phyloP scores from a whole-genome alignment of 2,329 filamentous ascomycete genomes.

The Neurospora crassa region DNA sequence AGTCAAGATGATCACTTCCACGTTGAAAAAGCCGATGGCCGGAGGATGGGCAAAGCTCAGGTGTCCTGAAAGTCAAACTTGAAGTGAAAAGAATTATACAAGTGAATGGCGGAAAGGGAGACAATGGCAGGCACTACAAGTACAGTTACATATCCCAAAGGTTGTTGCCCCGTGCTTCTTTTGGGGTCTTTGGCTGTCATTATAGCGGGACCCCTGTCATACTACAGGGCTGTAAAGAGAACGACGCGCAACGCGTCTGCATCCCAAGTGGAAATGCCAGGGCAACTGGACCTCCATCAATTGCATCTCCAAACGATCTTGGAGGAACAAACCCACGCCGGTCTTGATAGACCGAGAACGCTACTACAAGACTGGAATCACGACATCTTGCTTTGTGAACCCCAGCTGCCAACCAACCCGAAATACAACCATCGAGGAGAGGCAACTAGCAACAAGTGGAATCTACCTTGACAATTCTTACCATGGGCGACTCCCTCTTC shows the following conservation, averaged over 20 bases:
- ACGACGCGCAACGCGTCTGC: not conserved
- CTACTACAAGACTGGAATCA: not conserved
- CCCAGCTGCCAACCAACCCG: not conserved
- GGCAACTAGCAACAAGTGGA: not conserved
- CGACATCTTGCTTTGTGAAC: not conserved
- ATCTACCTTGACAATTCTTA: not conserved
- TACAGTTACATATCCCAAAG: not conserved
- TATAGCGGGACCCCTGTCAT: not conserved
- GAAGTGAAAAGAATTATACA: not conserved
- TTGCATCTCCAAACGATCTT: not conserved
- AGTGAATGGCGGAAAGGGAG: not conserved
- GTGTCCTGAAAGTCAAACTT: not conserved
- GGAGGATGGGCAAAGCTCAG: not conserved
- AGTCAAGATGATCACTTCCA: not conserved
- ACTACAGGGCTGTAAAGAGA: not conserved
- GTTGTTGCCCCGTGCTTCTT: not conserved
- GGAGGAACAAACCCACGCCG: not conserved
- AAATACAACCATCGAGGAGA: not conserved
- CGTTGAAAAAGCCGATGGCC: not conserved
- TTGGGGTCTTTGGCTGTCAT: not conserved
- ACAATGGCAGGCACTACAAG: not conserved
- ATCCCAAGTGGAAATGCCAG: not conserved
- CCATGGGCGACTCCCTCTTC: slow-evolving; percentile 33
- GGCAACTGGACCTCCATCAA: not conserved
- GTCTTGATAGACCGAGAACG: not conserved